phyloP scores from a whole-genome alignment of 176 grass and related monocot species.

The Tuctoria greenei region DNA sequence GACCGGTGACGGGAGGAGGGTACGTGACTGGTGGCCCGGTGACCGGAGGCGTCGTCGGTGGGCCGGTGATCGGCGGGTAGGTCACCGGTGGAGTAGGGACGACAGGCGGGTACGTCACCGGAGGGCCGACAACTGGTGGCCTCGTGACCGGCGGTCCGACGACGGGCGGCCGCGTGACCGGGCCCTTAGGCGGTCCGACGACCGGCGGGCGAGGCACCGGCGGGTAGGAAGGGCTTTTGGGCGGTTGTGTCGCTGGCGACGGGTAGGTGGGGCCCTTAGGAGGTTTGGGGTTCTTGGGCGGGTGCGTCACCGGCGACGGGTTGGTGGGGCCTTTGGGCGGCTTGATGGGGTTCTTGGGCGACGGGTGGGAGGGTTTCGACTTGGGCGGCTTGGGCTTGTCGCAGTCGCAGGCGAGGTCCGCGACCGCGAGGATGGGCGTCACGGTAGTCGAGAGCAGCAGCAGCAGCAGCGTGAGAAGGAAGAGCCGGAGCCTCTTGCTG shows the following conservation, averaged over 20 bases:
- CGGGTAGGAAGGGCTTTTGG: slow-evolving; percentile 30
- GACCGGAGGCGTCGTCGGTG: background rate
- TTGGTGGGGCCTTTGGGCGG: slow-evolving; percentile 6
- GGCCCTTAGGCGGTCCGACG: slow-evolving; percentile 46
- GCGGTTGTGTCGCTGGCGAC: slow-evolving; percentile 1
- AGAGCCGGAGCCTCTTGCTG: slow-evolving; percentile 35
- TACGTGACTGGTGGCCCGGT: slow-evolving; percentile 24
- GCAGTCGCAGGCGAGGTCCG: slow-evolving; percentile 50
- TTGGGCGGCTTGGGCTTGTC: slow-evolving; percentile 56
- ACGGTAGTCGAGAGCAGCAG: slow-evolving; percentile 63
- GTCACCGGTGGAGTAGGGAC: slow-evolving; percentile 4
- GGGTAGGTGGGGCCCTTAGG: slow-evolving; percentile 32
- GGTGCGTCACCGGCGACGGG: slow-evolving; percentile 10
- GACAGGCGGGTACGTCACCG: slow-evolving; percentile 23
- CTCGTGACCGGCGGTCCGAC: background rate
- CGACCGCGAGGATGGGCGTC: slow-evolving; percentile 39
- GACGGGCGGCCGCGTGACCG: slow-evolving; percentile 8
- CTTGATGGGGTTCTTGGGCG: slow-evolving; percentile 22
- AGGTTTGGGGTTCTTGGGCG: slow-evolving; percentile 18
- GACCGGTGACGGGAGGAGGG: background rate
- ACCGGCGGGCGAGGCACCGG: background rate
- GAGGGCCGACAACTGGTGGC: background rate
- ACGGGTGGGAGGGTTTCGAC: slow-evolving; percentile 45
- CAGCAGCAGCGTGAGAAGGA: slow-evolving; percentile 68
- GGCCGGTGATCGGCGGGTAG: background rate